A percentile compares a stretch with the other conserved stretches of the same genome.
These are phyloP conservation scores for Penicillium sp. DNA, from an alignment of 2,329 filamentous ascomycete genomes.

Conservation along the genomic window DNA sequence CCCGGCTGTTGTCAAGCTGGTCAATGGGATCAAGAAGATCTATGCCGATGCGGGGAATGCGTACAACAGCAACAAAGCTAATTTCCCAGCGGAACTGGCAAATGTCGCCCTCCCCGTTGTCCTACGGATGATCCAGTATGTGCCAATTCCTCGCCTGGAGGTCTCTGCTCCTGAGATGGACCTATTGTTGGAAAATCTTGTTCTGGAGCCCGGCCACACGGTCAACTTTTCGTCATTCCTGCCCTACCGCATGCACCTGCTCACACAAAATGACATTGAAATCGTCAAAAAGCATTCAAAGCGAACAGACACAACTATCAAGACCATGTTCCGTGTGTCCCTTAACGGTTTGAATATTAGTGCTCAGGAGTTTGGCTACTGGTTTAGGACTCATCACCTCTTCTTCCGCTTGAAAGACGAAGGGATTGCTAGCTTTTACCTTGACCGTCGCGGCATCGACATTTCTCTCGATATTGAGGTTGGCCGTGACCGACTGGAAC, in stretches of 20 bases:
- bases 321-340: constrained; percentile 73
- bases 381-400: constrained; percentile 76
- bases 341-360: constrained; percentile 80
- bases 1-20: constrained; percentile 67
- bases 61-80: constrained; percentile 64
- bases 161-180: constrained; percentile 80
- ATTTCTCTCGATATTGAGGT: constrained; percentile 83
- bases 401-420: constrained; percentile 74
- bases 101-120: constrained; percentile 79
- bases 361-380: constrained; percentile 87
- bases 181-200: constrained; percentile 83
- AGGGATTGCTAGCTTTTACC: constrained; percentile 79
- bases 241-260: constrained; percentile 76
- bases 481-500: constrained; percentile 72
- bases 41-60: constrained; percentile 68
- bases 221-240: constrained; percentile 87
- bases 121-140: constrained; percentile 75
- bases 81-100: constrained; percentile 72
- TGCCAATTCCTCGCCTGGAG: constrained; percentile 90
- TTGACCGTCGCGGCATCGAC: constrained; percentile 86
- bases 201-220: constrained; percentile 82
- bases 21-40: constrained; percentile 67
- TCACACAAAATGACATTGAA: constrained; percentile 83
- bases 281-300: constrained; percentile 73
- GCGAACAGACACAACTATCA: constrained; percentile 65